Percentiles rank a stretch among this genome's conserved stretches.
Conservation (phyloP, 768 basidiomycete species). For the Leccinum imitatum region DNA sequence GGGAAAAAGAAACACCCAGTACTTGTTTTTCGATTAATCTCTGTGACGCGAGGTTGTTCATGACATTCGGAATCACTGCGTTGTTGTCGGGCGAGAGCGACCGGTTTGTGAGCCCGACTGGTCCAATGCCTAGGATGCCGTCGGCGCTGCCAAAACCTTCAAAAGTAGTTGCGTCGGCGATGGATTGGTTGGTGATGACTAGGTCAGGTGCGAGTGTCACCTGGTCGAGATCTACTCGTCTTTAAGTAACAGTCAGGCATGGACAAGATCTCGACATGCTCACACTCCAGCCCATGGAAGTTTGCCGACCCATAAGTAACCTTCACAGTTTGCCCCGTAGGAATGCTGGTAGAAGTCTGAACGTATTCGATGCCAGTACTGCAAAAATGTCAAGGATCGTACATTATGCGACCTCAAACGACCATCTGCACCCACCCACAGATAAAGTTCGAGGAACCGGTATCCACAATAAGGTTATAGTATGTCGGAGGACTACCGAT, state of each 20-base stretch:
- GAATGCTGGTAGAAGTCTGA: conserved; percentile 22
- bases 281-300: conserved; percentile 38
- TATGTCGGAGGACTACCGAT: conserved; percentile 28
- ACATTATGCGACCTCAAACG: background rate
- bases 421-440: conserved; percentile 12
- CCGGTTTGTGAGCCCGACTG: conserved; percentile 5
- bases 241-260: background rate
- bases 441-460: conserved; percentile 33
- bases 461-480: conserved; percentile 32
- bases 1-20: conserved; percentile 20
- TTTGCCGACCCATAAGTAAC: conserved; percentile 11
- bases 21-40: conserved; percentile 13
- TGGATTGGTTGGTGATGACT: conserved; percentile 29
- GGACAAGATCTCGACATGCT: background rate
- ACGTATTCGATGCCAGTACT: conserved; percentile 24
- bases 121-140: conserved; percentile 28
- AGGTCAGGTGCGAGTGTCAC: conserved; percentile 26
- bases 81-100: background rate
- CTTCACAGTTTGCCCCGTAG: conserved; percentile 23
- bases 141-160: conserved; percentile 20
- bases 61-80: conserved; percentile 18
- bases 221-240: conserved; percentile 23
- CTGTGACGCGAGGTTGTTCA: conserved; percentile 20
- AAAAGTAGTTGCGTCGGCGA: conserved; percentile 22
- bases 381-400: background rate